Percentiles rank a stretch among this genome's conserved stretches.
phyloP scores from a whole-genome alignment of 2,329 filamentous ascomycete genomes.

The Aspergillus arachidicola region DNA sequence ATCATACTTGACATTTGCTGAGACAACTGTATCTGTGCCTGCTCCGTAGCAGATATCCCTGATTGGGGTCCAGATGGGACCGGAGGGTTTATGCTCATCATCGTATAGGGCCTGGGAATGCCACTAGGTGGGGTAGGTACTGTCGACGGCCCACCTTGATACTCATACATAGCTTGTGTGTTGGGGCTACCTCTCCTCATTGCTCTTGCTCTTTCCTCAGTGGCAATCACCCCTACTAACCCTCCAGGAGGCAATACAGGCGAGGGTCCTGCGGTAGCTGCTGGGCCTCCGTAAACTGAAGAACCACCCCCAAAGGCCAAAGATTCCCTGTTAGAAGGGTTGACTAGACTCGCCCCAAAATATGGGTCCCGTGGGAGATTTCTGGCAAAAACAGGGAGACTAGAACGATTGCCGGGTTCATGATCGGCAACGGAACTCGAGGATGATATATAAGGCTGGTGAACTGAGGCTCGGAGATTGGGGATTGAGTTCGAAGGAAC shows the following conservation, averaged over 20 bases:
- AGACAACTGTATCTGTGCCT: slow-evolving; percentile 76
- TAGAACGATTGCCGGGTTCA: slow-evolving; percentile 48
- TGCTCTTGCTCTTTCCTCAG: slow-evolving; percentile 77
- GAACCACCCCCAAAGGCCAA: slow-evolving; percentile 67
- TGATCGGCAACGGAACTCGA: slow-evolving; percentile 58
- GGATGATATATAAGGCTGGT: slow-evolving; percentile 50
- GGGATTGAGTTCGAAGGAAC: slow-evolving; percentile 69
- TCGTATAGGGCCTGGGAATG: slow-evolving; percentile 43
- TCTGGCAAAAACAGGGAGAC: slow-evolving; percentile 79
- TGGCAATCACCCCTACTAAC: slow-evolving; percentile 84
- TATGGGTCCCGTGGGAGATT: slow-evolving; percentile 85
- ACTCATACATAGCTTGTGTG: slow-evolving; percentile 54
- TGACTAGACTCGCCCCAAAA: slow-evolving; percentile 74
- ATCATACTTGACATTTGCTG: slow-evolving; percentile 86
- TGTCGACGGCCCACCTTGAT: slow-evolving; percentile 34
- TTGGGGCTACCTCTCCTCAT: slow-evolving; percentile 78
- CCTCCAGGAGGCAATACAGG: slow-evolving; percentile 67
- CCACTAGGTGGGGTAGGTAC: slow-evolving; percentile 28
- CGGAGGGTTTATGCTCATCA: slow-evolving; percentile 33
- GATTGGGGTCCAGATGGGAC: slow-evolving; percentile 25
- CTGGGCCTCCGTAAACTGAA: slow-evolving; percentile 42
- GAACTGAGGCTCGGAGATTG: slow-evolving; percentile 64
- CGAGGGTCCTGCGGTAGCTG: slow-evolving; percentile 35
- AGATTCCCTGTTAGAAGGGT: slow-evolving; percentile 72
- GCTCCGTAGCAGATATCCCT: slow-evolving; percentile 63